These are phyloP conservation scores for Dianthus caryophyllus DNA, from an alignment of 148 eudicot species.

Conservation along the genomic window DNA sequence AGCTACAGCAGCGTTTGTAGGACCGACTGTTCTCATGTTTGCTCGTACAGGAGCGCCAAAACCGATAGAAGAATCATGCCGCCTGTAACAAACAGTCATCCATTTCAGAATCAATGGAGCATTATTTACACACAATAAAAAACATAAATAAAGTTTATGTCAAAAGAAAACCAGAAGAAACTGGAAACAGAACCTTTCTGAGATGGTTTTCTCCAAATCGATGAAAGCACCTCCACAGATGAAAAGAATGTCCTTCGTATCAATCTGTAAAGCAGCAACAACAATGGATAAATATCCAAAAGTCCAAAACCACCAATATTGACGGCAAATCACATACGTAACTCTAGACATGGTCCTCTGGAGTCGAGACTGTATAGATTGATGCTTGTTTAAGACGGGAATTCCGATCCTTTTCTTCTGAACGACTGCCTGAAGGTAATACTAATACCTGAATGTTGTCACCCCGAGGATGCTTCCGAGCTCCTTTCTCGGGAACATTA, in stretches of 20 bases:
- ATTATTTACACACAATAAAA: not conserved
- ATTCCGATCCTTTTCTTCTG: not conserved
- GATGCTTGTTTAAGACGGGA: not conserved
- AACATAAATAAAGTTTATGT: not conserved
- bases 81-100: conserved; percentile 44
- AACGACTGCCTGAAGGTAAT: conserved; percentile 9
- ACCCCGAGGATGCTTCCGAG: conserved; percentile 91
- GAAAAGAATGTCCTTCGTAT: conserved; percentile 95
- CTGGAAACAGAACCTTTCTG: conserved; percentile 62
- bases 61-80: conserved; percentile 95
- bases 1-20: conserved; percentile 66
- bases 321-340: not conserved
- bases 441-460: conserved; percentile 93
- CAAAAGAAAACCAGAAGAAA: not conserved
- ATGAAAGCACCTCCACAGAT: conserved; percentile 98
- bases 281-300: not conserved
- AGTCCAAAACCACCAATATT: not conserved
- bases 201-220: conserved; percentile 95
- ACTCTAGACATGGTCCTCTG: too few relatives aligned
- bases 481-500: conserved; percentile 93
- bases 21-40: conserved; percentile 81
- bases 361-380: conserved; percentile 32
- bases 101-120: not conserved
- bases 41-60: conserved; percentile 97
- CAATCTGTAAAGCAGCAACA: conserved; percentile 48